A percentile compares a stretch with the other conserved stretches of the same genome.
phyloP scores from a whole-genome alignment of 2,329 filamentous ascomycete genomes.

The Fusarium euwallaceae region DNA sequence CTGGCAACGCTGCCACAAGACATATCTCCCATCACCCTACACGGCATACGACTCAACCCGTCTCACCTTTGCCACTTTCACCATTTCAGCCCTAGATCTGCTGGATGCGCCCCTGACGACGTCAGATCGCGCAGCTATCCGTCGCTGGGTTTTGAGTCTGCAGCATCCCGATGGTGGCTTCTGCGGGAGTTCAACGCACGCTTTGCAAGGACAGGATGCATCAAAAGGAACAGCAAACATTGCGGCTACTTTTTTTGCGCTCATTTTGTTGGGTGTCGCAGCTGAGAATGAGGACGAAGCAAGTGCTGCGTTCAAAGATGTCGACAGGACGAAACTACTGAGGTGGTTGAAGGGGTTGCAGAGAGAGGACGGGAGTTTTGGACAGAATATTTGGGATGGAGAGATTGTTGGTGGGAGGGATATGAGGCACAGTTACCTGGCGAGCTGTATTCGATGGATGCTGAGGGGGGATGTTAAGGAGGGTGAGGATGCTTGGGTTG shows the following conservation, averaged over 20 bases:
- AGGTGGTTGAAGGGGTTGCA: conserved; percentile 83
- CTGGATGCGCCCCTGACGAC: conserved; percentile 72
- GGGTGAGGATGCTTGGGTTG: conserved; percentile 66
- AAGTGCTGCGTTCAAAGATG: conserved; percentile 66
- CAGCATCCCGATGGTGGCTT: conserved; percentile 92
- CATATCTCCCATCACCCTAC: conserved; percentile 84
- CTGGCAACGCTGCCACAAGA: conserved; percentile 90
- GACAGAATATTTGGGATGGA: conserved; percentile 77
- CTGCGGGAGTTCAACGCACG: conserved; percentile 82
- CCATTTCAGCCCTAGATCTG: conserved; percentile 85
- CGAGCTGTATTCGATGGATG: conserved; percentile 84
- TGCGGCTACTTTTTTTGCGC: conserved; percentile 89
- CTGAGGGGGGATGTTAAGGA: conserved; percentile 72
- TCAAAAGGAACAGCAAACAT: conserved; percentile 73
- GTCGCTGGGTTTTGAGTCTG: conserved; percentile 87
- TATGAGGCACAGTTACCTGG: conserved; percentile 89
- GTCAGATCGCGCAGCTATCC: conserved; percentile 60
- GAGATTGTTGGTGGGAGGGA: conserved; percentile 83
- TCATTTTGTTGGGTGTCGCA: conserved; percentile 75
- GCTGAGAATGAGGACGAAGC: conserved; percentile 57
- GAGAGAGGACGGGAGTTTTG: conserved; percentile 89
- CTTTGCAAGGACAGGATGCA: conserved; percentile 56
- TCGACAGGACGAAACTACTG: conserved; percentile 77
- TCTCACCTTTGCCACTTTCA: conserved; percentile 91
- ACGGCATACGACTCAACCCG: conserved; percentile 91